Evolutionary conservation across 495 filamentous ascomycete species (phyloP).

Genomic region (Hypomontagnella submonticulosa): DNA sequence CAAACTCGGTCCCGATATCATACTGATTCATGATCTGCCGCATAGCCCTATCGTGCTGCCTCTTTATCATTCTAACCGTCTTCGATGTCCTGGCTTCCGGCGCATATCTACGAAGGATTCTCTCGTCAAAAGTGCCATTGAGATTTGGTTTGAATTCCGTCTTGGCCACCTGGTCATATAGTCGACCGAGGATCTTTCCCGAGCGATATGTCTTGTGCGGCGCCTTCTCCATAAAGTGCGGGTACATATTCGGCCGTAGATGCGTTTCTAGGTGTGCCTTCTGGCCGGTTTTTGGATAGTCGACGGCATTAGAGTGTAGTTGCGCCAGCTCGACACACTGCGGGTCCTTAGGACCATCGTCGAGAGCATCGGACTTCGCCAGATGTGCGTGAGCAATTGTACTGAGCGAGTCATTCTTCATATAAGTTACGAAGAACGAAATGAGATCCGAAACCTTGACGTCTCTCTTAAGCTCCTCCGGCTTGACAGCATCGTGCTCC

Average conservation of each 20-base stretch:
- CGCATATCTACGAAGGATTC: conserved; percentile 74
- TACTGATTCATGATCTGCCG: conserved; percentile 86
- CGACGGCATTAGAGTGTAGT: conserved; percentile 90
- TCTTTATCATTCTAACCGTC: conserved; percentile 73
- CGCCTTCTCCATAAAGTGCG: conserved; percentile 92
- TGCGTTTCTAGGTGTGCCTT: conserved; percentile 73
- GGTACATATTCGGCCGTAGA: conserved; percentile 71
- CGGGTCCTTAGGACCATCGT: conserved; percentile 70
- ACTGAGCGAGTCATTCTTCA: conserved; percentile 88
- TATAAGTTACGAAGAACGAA: conserved; percentile 89
- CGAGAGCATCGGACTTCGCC: conserved; percentile 74
- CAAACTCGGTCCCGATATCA: conserved; percentile 88
- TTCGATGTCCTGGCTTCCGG: conserved; percentile 64
- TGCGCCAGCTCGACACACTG: conserved; percentile 80
- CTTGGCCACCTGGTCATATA: conserved; percentile 74
- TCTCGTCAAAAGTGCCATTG: conserved; percentile 75
- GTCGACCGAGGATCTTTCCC: conserved; percentile 76
- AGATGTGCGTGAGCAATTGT: conserved; percentile 86
- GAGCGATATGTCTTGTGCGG: conserved; percentile 71
- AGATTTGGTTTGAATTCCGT: conserved; percentile 78
- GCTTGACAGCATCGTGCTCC: conserved; percentile 69
- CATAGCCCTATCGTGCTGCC: conserved; percentile 79
- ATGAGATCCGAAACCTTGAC: conserved; percentile 77
- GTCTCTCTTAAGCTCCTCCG: conserved; percentile 60
- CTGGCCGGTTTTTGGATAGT: conserved; percentile 90